Base-by-base conservation (phyloP, 352 stramenopile species). In the Globisporangium takayamanum region DNA sequence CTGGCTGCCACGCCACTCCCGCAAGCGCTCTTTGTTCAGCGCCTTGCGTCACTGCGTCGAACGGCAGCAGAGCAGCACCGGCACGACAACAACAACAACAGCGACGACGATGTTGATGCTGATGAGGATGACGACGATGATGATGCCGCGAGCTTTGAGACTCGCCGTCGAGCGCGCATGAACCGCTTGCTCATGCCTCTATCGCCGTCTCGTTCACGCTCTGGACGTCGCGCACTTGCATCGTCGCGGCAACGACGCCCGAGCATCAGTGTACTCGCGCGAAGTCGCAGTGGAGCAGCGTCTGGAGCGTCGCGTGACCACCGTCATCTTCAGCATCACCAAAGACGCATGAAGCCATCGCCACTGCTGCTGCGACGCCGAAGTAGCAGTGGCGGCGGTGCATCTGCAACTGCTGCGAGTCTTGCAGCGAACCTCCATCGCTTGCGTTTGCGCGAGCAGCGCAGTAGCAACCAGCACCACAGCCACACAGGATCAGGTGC, bases 21-120 rank as follows among this genome's bases (percentile, higher is more conserved):
- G n/a, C 42, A 55, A 12, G 46, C 51, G 25, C 25, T 68, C 26
- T 68, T 68, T 28, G 57, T 50, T 8, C 36, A 64, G 41, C 57
- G 57, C 2, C 57, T 68, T 5, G 57, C 56, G 11, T 55, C 57
- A 6, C 25, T 68, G 50, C 57, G 62, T 6, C 16, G 33, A 39
- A 12, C 48, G 5, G 20, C 28, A 28, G 22, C 47, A 49, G 39
- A 25, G 16, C 20, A 52, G 6, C 39, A 26, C 3, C 45, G 45
- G 28, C 39, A 41, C 2, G n/a, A 25, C 44, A 3, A 49, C 44
- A 46, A 48, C 26, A 51, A 15, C 39, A 36, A 16, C 41, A 50
- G 14, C 30, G 44, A 30, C n/a, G 20, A 12, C n/a, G 20, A 15
- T 28, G 11, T 22, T 6, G 41, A 47, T 8, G 41, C 11, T 0